Base-by-base conservation (phyloP, 2,329 filamentous ascomycete species). In the Rhynchosporium agropyri region DNA sequence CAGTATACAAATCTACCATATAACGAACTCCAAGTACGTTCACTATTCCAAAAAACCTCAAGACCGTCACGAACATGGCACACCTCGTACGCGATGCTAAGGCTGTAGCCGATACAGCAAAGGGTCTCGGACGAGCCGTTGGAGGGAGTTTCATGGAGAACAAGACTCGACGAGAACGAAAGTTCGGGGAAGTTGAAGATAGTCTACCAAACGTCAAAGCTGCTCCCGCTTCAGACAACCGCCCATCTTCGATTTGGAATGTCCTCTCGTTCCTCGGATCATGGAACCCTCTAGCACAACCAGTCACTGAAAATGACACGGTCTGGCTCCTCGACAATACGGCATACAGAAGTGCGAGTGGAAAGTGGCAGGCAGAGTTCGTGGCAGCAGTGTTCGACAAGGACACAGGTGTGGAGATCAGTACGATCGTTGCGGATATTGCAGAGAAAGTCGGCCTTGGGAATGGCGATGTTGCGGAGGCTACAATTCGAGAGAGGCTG, bases 311-410 rank as follows among this genome's bases (percentile, higher is more conserved):
- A 6, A 70, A 70, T 45, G 89, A 97, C 74, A 86, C 84, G 13
- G 87, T 97, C 46, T 97, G 94, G 94, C 79, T 97, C 7, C 80
- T 97, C 54, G 92, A 98, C 78, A 97, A 95, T 72, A 94, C 90
- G 2, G 93, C 92, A 4, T 94, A 89, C 74, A 84, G 85, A 64
- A 77, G 79, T 51, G 72, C 77, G 20, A 75, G 77, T 1, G 78
- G 77, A 59, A 75, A 73, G 58, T 97, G 92, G 92, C 82, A 90
- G 71, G 89, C 89, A 31, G 91, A 97, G 73, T 92, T 93, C 65
- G 87, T 96, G 0, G 86, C 89, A 2, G 91, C 90, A 50, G 90
- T 92, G 62, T 96, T 97, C 70, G 85, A 89, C 67, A 86, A 87
- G 71, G 80, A 90, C 69, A 85, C 87, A 4, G 88, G 89, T 46